Base-by-base conservation (phyloP, 441 rosid species). In the Bruguiera hainesii region DNA sequence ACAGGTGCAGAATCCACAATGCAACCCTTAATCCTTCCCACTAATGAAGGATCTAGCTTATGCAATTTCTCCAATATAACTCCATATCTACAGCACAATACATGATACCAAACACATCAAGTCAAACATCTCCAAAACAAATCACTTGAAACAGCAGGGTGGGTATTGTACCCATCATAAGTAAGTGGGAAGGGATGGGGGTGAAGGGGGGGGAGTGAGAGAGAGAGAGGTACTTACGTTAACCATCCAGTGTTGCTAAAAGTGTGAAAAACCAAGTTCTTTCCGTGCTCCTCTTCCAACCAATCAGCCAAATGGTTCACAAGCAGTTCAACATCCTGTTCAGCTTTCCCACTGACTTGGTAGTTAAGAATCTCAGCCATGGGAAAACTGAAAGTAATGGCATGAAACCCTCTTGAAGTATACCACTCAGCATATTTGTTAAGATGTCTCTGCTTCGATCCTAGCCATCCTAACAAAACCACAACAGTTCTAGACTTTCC, bases 161-260 rank as follows among this genome's bases (percentile, higher is more conserved):
- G 23, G 55, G 25, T 57, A 26, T 55, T 23, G 6, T 10, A 11
- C 5, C 58, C 58, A 26, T 23, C 30, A 20, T 20, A 23, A 55
- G 48, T 3, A 39, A 18, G 48, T 39, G 48, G 4, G 16, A 10
- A 10, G 5, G 46, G 48, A 3, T 39, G 1, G 16, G 16, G 1
- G 16, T 11, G 15, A 16, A 0, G 46, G 57, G 26, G 57, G 1
- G 28, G 6, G 57, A 19, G 8, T 21, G 26, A 8, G 58, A 5
- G 18, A 55, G 58, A 55, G 25, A 23, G 16, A 23, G 58, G 16
- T 55, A 46, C 92, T 89, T 71, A 91, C 97, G 84, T 90, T 74
- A 95, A 75, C 99, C 98, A 95, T 63, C 98, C 99, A 1, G 99
- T 95, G 73, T 95, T 95, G 83, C 99, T 92, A 65, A 95, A 95